Base-by-base conservation (phyloP, 169 alveolate species). In the Plasmodium coatneyi region DNA sequence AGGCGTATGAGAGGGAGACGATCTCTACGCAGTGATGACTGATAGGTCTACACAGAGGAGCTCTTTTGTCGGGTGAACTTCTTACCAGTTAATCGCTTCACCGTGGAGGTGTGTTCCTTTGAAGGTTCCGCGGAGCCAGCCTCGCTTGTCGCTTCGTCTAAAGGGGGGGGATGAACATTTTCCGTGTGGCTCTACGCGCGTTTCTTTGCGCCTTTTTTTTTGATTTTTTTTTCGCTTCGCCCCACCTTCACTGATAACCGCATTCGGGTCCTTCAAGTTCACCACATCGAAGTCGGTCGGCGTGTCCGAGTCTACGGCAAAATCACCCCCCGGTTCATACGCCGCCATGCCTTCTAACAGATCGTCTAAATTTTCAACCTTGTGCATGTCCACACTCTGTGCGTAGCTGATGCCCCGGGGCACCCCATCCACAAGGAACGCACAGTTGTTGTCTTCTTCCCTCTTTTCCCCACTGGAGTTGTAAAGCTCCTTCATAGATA, bases 401-500 rank as follows among this genome's bases (percentile, higher is more conserved):
- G 71, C 41, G 19, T 52, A 34, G 19, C 41, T 72, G 32, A 72
- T 7, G 12, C 52, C 41, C 10, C 82, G 41, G 14, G 82, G 56
- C 12, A 36, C 82, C 52, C 41, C 52, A 6, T 72, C 82, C 41
- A 72, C 52, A 32, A 72, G 3, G 52, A 32, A 72, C 30, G 28
- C 54, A 14, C 36, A 36, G 32, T 2, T 6, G n/a, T 32, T 14
- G 1, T 16, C 52, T 9, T 14, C 39, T 0, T 3, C 5, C 60
- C 39, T n/a, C 22, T 52, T 46, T 19, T 41, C 79, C 22, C 56
- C 78, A 9, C 36, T 43, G 41, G 39, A 22, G 32, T 34, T 87
- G 71, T 79, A 79, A 19, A 16, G 10, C n/a, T 79, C 16, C n/a
- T 86, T 86, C 43, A 87, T 87, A 25, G 93, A n/a, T 87, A 87